Percentiles rank a stretch among this genome's conserved stretches.
Evolutionary conservation across 202 grass and related monocot species (phyloP).

Genomic region (Dendrocalamus latiflorus): DNA sequence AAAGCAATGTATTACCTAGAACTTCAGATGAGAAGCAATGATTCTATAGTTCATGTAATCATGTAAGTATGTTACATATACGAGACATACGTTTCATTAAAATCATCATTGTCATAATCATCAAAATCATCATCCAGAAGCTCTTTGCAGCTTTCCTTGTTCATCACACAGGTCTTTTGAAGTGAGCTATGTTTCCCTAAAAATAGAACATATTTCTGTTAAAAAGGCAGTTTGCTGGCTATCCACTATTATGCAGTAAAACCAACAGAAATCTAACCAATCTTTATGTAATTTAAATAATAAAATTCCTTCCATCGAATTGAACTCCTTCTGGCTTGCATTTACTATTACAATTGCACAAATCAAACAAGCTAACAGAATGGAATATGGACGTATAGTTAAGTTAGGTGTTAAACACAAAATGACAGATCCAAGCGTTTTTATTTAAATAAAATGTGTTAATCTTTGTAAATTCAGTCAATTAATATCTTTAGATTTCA

Average conservation of each 20-base stretch:
- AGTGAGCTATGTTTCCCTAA: conserved; percentile 31
- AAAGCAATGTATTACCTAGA: neutral
- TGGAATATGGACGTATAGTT: neutral
- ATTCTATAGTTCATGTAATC: neutral
- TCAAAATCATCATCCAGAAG: conserved; percentile 33
- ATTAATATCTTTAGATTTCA: neutral
- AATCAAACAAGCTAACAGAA: conserved; percentile 11
- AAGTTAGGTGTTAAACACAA: neutral
- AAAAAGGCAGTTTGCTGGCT: neutral
- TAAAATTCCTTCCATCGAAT: neutral
- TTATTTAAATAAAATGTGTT: neutral
- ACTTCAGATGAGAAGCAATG: neutral
- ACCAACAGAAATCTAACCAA: conserved; percentile 2
- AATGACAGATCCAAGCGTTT: neutral
- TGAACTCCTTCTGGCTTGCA: neutral
- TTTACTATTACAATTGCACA: neutral
- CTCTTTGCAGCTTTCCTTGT: conserved; percentile 42
- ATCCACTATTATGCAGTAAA: conserved; percentile 5
- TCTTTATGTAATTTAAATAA: conserved; percentile 10
- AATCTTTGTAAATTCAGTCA: neutral
- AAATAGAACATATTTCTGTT: conserved; percentile 10
- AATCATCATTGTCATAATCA: conserved; percentile 27
- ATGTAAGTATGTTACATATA: neutral
- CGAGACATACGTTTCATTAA: conserved; percentile 26
- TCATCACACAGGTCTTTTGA: conserved; percentile 18